Base-by-base conservation (phyloP, 768 basidiomycete species). In the Panellus pusillus region DNA sequence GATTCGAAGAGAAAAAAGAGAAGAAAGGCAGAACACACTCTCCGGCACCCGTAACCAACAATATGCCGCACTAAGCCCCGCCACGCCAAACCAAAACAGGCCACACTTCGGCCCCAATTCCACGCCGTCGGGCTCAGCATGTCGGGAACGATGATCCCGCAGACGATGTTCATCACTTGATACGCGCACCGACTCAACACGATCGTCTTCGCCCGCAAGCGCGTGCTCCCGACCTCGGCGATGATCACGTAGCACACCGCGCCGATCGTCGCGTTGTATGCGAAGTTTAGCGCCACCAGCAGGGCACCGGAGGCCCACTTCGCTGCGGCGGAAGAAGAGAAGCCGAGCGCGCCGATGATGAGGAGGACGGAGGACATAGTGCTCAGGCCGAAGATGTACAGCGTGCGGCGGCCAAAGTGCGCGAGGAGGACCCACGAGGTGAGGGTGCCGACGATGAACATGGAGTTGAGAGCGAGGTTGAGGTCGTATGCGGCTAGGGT, bases 401-500 rank as follows among this genome's bases (percentile, higher is more conserved):
- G 45, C 17, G 61, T 61, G 19, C 63, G 61, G n/a, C 63, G 59
- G 41, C 63, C 63, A 20, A 61, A 63, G 24, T 47, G 51, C 19
- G 37, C 18, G 43, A 65, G 57, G 17, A 65, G 51, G 48, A 52
- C 48, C 63, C 63, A 65, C 4, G 63, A 65, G 32, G 54, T 57
- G 9, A 65, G 47, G 15, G 63, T 65, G 48, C 63, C 63, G 47
- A 65, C 61, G 44, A 65, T 65, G 60, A 65, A 65, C 63, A 65
- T 65, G 39, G 63, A 59, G 55, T 65, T 65, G 18, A 65, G 51
- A 2, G 58, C 63, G 13, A 65, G 46, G 44, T 63, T 61, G 15
- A 65, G 40, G 45, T 61, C 60, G 47, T 51, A 65, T 2, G 61
- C 27, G 2, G 54, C 54, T 11, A 49, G 20, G 18, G 55, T 55